phyloP scores from a whole-genome alignment of 441 rosid species.

The Sinapis alba region DNA sequence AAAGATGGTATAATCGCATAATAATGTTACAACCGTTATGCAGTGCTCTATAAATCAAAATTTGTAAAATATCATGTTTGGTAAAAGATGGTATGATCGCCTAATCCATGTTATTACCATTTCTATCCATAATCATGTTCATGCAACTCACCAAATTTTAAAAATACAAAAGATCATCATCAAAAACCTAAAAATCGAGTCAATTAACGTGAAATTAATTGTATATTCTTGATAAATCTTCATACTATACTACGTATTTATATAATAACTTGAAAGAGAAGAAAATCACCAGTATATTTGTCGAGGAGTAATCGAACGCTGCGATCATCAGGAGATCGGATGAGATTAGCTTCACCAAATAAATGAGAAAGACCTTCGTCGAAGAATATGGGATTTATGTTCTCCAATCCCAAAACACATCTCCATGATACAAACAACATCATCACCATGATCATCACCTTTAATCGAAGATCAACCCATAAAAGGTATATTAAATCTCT shows the following conservation, averaged over 20 bases:
- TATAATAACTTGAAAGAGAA: not conserved
- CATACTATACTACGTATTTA: no score
- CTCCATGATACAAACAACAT: constrained; percentile 16
- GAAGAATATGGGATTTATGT: constrained; percentile 45
- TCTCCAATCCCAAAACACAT: constrained; percentile 32
- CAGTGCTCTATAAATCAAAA: not conserved
- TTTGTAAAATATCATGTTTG: not conserved
- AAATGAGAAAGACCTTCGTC: constrained; percentile 80
- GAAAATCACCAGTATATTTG: constrained; percentile 63
- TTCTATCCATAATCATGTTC: not conserved
- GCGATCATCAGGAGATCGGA: constrained; percentile 67
- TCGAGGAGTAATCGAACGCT: constrained; percentile 83
- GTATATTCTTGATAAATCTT: not conserved
- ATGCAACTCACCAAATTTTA: not conserved
- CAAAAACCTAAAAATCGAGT: not conserved
- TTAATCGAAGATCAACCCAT: constrained; percentile 1
- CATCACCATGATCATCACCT: not conserved
- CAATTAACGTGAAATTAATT: not conserved
- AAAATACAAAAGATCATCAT: not conserved
- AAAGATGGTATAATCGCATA: not conserved
- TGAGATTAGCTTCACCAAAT: constrained; percentile 80
- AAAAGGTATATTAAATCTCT: constrained; percentile 15
- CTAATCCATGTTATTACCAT: not conserved
- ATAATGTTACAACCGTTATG: not conserved
- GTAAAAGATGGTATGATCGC: not conserved